phyloP scores from a whole-genome alignment of 176 grass and related monocot genomes.

The Calamus simplicifolius region DNA sequence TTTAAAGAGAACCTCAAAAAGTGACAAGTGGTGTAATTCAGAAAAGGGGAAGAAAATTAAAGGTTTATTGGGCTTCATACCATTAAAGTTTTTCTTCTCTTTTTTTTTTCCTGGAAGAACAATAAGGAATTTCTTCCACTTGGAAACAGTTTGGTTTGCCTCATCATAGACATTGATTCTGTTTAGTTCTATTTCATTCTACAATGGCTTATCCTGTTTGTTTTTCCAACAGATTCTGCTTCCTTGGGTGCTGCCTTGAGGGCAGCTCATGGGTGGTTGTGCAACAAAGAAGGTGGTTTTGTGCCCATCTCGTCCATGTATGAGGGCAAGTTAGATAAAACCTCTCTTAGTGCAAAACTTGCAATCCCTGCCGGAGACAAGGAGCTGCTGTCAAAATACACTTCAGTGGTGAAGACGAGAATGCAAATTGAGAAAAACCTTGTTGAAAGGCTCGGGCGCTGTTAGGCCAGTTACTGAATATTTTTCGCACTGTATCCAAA shows the following conservation, averaged over 20 bases:
- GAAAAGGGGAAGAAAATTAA: too few relatives aligned
- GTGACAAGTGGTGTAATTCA: too few relatives aligned
- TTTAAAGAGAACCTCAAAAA: too few relatives aligned
- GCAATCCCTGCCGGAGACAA: slow-evolving; percentile 28
- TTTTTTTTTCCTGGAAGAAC: too few relatives aligned
- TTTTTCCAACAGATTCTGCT: slow-evolving; percentile 54
- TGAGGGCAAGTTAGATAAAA: slow-evolving; percentile 54
- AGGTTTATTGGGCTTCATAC: too few relatives aligned
- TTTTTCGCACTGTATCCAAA: too few relatives aligned
- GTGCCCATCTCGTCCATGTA: slow-evolving; percentile 66
- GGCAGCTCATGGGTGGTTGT: slow-evolving; percentile 90
- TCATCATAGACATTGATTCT: too few relatives aligned
- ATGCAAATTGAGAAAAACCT: slow-evolving; percentile 69
- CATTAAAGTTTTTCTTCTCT: too few relatives aligned
- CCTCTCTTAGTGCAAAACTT: slow-evolving; percentile 52
- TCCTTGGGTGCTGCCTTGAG: slow-evolving; percentile 74
- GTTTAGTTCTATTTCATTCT: too few relatives aligned
- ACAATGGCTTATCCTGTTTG: too few relatives aligned
- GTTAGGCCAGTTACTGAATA: slow-evolving; percentile 10
- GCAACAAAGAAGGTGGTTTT: slow-evolving; percentile 58
- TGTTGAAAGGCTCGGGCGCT: slow-evolving; percentile 53
- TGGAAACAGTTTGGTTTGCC: background rate
- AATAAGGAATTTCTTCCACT: background rate
- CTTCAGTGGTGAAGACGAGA: slow-evolving; percentile 59
- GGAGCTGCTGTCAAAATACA: slow-evolving; percentile 58